Evolutionary conservation across 148 eudicot genomes (phyloP).

Genomic region (Euryodendron excelsum): DNA sequence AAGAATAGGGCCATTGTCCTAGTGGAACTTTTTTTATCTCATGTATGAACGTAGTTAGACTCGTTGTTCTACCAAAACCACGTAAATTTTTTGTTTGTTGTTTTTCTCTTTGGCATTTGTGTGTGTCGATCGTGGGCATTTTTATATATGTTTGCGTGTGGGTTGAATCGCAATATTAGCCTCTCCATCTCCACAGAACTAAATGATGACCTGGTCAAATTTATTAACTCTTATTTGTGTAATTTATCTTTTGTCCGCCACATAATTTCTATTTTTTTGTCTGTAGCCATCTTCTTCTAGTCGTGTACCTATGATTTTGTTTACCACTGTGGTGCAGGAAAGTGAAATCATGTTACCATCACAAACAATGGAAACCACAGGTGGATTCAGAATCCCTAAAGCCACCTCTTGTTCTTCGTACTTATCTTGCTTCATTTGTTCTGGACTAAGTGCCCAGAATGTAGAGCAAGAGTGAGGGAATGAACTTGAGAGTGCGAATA

Average conservation of each 20-base stretch:
- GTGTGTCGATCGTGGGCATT: too few species aligned
- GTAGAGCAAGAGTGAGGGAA: too few species aligned
- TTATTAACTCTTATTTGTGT: too few species aligned
- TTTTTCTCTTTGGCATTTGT: too few species aligned
- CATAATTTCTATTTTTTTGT: neutral
- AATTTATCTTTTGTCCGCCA: too few species aligned
- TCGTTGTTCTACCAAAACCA: too few species aligned
- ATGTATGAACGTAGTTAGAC: too few species aligned
- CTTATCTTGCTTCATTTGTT: constrained; percentile 5
- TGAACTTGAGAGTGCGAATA: neutral
- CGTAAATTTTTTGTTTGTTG: too few species aligned
- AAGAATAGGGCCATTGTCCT: too few species aligned
- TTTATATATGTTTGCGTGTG: too few species aligned
- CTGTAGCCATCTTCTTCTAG: neutral
- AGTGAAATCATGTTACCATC: neutral
- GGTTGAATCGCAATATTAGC: too few species aligned
- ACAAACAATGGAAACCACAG: neutral
- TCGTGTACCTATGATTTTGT: neutral
- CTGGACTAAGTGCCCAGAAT: neutral
- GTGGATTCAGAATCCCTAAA: neutral
- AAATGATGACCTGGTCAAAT: neutral
- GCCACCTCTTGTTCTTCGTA: neutral
- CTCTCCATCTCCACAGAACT: neutral
- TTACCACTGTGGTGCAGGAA: constrained; percentile 1
- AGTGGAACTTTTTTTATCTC: too few species aligned